Evolutionary conservation across 108 stramenopile species (phyloP), one percentile per base, ranked within the genome.

Genomic region (Cyclostephanos invisitatus): DNA sequence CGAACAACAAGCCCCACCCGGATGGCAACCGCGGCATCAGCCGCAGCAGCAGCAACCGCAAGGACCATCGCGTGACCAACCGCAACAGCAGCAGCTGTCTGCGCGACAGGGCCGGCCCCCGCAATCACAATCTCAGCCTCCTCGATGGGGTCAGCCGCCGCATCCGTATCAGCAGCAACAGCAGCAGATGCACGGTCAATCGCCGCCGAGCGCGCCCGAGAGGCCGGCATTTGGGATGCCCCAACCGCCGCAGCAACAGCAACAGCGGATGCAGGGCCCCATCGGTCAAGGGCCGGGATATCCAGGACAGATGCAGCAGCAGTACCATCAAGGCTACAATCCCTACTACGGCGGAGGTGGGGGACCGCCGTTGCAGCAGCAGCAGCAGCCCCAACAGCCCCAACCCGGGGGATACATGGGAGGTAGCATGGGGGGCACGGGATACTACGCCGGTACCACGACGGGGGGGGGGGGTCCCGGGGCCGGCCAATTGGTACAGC

Each of bases 401-500:
- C 68, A 17, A 44, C 62, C 56, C 11, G 56, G 56, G 28, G 24
- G 27, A 35, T 35, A 11, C 58, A 59, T 18, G 27, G 29, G 58
- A 0, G 58, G 58, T 0, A 17, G 15, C 29, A 32, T 12, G 27
- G 58, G 58, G 5, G 58, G 58, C 27, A 37, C 32, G n/a, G 27
- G n/a, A 12, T 36, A 38, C 15, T 64, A 51, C 0, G 61, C 42
- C 3, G 35, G 38, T 38, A 29, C 28, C 1, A 37, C 24, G 1
- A 11, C n/a, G 6, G 29, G 32, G 4, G 72, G 78, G 6, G 29
- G 32, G 4, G 72, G 78, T 27, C 68, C 78, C 0, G 81, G 81
- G 15, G 71, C 56, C 10, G 77, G 77, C 28, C 81, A 81, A 27
- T 38, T 80, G 18, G 72, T 80, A 5, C 50, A 60, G 28, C 78